phyloP scores from a whole-genome alignment of 73 alveolate species.

The Symbiodinium natans region DNA sequence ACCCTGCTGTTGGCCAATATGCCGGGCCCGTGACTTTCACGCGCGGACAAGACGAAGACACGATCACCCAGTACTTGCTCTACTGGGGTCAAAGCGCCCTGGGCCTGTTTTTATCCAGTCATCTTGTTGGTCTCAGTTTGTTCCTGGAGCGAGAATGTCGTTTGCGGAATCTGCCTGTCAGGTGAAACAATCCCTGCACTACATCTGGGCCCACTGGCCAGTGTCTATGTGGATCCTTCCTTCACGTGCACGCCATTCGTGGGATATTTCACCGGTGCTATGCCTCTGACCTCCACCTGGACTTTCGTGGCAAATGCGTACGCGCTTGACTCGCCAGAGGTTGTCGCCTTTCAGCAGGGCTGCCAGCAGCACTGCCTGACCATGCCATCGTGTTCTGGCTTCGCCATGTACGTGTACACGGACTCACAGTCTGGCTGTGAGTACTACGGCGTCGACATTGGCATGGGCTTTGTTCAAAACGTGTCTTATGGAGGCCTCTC shows the following conservation, averaged over 20 bases:
- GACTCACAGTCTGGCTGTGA: neutral
- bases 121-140: too few species aligned
- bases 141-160: too few species aligned
- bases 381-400: neutral
- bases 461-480: neutral
- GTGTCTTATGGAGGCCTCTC: too few species aligned
- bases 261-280: neutral
- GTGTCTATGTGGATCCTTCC: neutral
- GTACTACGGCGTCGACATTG: neutral
- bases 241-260: neutral
- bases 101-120: neutral
- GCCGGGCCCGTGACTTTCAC: conserved; percentile 25
- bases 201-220: neutral
- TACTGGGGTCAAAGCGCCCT: conserved; percentile 43
- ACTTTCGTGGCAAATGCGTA: neutral
- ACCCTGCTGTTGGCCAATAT: neutral
- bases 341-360: neutral
- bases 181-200: neutral
- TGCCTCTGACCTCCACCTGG: neutral
- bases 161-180: neutral
- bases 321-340: neutral
- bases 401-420: neutral
- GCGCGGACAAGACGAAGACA: neutral
- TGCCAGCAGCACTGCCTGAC: conserved; percentile 1
- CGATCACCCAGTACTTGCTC: conserved; percentile 34